Conservation (phyloP, 163 green algal genomes). For the Coccomyxa subellipsoidea region DNA sequence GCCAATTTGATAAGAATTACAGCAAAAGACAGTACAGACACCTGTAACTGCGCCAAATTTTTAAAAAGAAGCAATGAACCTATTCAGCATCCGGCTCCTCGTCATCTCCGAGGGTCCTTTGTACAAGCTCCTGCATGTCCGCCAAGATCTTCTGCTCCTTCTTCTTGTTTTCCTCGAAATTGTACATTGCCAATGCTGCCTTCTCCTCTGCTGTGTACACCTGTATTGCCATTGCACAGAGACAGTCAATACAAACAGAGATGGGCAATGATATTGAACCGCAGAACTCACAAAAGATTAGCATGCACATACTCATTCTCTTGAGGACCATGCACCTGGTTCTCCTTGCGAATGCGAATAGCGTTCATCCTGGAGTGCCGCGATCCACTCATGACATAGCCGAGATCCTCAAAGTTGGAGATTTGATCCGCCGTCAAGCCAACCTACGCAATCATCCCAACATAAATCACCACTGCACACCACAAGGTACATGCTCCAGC, state of each 20-base stretch:
- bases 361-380: constrained; percentile 97
- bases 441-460: constrained; percentile 36
- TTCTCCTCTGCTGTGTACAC: constrained; percentile 98
- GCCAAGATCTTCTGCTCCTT: constrained; percentile 89
- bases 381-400: constrained; percentile 95
- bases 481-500: too few species aligned
- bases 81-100: constrained; percentile 11
- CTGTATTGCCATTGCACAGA: constrained; percentile 23
- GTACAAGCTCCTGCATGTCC: constrained; percentile 80
- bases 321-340: constrained; percentile 56
- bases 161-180: constrained; percentile 94
- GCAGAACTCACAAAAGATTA: too few species aligned
- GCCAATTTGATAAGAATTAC: too few species aligned
- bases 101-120: constrained; percentile 36
- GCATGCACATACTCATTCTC: too few species aligned
- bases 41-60: background rate
- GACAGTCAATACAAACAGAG: too few species aligned
- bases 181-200: constrained; percentile 96
- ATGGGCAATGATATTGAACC: too few species aligned
- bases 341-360: constrained; percentile 95
- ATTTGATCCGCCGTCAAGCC: constrained; percentile 87
- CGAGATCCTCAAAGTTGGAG: constrained; percentile 82
- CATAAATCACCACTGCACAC: too few species aligned
- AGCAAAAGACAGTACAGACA: too few species aligned
- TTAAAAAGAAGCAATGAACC: background rate